Evolutionary conservation across 2,329 filamentous ascomycete species (phyloP), one percentile per base, ranked within the genome.

Genomic region (Calonectria hawksworthii): DNA sequence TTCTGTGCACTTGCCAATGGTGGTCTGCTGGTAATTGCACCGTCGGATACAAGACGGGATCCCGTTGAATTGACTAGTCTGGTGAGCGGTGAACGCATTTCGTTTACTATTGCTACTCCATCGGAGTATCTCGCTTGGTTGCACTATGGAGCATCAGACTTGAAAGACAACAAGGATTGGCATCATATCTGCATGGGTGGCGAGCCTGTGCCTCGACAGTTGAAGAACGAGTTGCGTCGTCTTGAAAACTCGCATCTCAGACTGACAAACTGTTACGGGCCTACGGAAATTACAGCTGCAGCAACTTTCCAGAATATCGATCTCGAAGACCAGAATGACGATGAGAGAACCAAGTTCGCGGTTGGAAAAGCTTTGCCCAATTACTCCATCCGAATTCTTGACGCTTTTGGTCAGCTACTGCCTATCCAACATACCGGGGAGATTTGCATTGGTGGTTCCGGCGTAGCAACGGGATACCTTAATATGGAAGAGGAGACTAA

Each of bases 381-480:
- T 74, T 82, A 84, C 1, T 82, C 84, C 1, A 76, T 87, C 2
- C 89, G 87, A 72, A 83, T 90, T 14, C 80, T 89, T 2, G 85
- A 88, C 68, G 74, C 79, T 10, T 70, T 81, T 2, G 74, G 65
- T 9, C 65, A 28, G 21, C 76, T 67, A n/a, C 70, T 71, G 44
- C 79, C 72, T 21, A 23, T 56, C 23, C 76, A 77, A 21, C 71
- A 70, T 16, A 56, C 59, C 8, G 75, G 75, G 44, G 75, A 76
- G 36, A 75, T 76, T 26, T 72, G 69, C 63, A 67, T 74, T 21
- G 70, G 70, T 1, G 87, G 87, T 16, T 80, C 85, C 0, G 85
- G 87, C 38, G 83, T 89, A 5, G 76, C 82, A 2, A 54, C 69
- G 1, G 87, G 87, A 2, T 89, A 89, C 75, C 74, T 88, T 13